Evolutionary conservation across 2,329 filamentous ascomycete species (phyloP).

Genomic region (Didymella keratinophila): DNA sequence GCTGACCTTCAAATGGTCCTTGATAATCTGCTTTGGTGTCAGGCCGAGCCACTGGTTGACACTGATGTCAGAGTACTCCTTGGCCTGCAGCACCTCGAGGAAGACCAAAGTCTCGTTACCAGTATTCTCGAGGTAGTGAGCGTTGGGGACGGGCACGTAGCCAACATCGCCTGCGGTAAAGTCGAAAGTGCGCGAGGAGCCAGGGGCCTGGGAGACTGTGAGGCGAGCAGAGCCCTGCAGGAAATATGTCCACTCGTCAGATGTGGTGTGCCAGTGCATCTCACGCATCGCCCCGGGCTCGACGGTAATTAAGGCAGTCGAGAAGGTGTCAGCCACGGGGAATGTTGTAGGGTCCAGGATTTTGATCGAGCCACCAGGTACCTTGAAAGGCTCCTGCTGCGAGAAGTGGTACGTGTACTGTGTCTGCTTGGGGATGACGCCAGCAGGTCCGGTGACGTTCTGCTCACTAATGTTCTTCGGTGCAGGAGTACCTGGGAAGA

Average conservation of each 20-base stretch:
- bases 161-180: slow-evolving; percentile 67
- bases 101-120: slow-evolving; percentile 65
- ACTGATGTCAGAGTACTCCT: slow-evolving; percentile 62
- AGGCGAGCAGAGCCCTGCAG: slow-evolving; percentile 63
- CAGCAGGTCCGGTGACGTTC: slow-evolving; percentile 55
- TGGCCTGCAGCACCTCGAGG: slow-evolving; percentile 66
- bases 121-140: slow-evolving; percentile 70
- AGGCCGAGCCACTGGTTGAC: slow-evolving; percentile 67
- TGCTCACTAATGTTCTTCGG: slow-evolving; percentile 50
- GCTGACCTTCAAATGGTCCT: slow-evolving; percentile 41
- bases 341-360: slow-evolving; percentile 66
- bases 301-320: slow-evolving; percentile 64
- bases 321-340: slow-evolving; percentile 64
- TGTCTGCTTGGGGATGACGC: slow-evolving; percentile 38
- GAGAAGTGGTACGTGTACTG: slow-evolving; percentile 56
- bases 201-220: slow-evolving; percentile 63
- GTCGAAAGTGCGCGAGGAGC: slow-evolving; percentile 63
- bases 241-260: slow-evolving; percentile 70
- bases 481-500: slow-evolving; percentile 52
- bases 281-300: slow-evolving; percentile 71
- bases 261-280: slow-evolving; percentile 68
- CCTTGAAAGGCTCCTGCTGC: slow-evolving; percentile 58
- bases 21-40: slow-evolving; percentile 52
- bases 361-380: slow-evolving; percentile 66
- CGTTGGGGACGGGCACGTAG: slow-evolving; percentile 63